A percentile compares a stretch with the other conserved stretches of the same genome.
Conservation (phyloP, 2,329 filamentous ascomycete genomes). For the Aphanocladium album region DNA sequence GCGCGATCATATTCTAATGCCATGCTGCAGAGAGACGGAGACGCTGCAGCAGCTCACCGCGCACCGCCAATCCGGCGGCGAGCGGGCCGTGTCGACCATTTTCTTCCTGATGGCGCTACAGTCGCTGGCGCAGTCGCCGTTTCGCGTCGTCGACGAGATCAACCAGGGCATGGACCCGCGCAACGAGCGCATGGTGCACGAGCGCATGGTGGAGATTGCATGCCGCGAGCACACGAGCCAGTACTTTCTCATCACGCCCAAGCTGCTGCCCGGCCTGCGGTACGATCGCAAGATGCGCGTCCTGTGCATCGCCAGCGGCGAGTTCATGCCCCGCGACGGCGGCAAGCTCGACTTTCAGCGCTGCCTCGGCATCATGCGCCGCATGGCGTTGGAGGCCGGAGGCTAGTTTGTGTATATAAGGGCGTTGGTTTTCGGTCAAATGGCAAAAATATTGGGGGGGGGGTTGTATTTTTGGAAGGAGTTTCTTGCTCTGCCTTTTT, state of each 20-base stretch:
- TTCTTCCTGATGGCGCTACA: constrained; percentile 99
- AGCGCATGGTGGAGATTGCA: constrained; percentile 96
- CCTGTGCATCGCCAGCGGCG: constrained; percentile 87
- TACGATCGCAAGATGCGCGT: constrained; percentile 92
- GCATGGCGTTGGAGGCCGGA: constrained; percentile 22
- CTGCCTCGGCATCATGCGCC: constrained; percentile 40
- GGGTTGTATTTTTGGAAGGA: too few species aligned
- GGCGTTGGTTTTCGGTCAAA: neutral
- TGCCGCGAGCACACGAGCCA: constrained; percentile 74
- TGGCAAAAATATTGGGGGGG: too few species aligned
- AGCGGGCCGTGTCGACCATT: constrained; percentile 93
- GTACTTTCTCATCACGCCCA: constrained; percentile 98
- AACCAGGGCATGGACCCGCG: constrained; percentile 99
- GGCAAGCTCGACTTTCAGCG: constrained; percentile 45
- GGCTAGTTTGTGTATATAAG: neutral
- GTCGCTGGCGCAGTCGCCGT: constrained; percentile 86
- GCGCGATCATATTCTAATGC: constrained; percentile 14
- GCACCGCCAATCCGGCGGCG: constrained; percentile 92
- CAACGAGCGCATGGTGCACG: constrained; percentile 97
- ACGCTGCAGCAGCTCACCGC: constrained; percentile 78
- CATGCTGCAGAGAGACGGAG: constrained; percentile 61
- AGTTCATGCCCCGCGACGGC: constrained; percentile 57
- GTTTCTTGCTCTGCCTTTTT: neutral
- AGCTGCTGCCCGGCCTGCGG: constrained; percentile 76
- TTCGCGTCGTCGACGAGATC: constrained; percentile 98